phyloP scores from a whole-genome alignment of 1,284 basidiomycete species.

The Moniliophthora roreri region DNA sequence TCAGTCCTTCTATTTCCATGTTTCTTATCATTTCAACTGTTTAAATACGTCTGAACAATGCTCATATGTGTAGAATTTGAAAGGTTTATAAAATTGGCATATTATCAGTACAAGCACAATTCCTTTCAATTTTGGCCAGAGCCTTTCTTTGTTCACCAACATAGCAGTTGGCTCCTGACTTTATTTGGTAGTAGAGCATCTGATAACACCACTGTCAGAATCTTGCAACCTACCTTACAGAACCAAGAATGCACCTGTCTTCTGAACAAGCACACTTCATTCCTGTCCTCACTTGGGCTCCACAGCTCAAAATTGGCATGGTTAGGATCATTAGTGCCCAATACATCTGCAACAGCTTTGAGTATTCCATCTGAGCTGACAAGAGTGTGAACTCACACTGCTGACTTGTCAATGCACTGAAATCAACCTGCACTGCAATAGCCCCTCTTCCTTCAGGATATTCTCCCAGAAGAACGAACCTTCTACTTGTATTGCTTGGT shows the following conservation, averaged over 20 bases:
- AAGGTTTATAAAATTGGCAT: too few species aligned
- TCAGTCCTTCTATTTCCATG: too few species aligned
- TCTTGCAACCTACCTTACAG: too few species aligned
- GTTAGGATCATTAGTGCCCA: conserved; percentile 69
- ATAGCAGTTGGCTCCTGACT: conserved; percentile 78
- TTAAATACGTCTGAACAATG: too few species aligned
- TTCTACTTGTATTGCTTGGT: conserved; percentile 86
- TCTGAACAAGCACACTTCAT: conserved; percentile 85
- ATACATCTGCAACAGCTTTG: too few species aligned
- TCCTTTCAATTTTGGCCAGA: conserved; percentile 48
- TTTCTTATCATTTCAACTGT: too few species aligned
- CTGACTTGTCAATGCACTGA: conserved; percentile 71
- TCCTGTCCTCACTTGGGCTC: conserved; percentile 85
- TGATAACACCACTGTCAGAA: too few species aligned
- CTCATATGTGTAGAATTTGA: too few species aligned
- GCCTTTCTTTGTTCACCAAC: conserved; percentile 72
- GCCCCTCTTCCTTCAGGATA: conserved; percentile 49
- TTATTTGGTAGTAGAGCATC: conserved; percentile 86
- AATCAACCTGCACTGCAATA: conserved; percentile 88
- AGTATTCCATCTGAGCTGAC: too few species aligned
- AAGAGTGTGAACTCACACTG: conserved; percentile 63
- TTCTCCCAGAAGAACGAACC: conserved; percentile 86
- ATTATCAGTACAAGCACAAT: conserved; percentile 76
- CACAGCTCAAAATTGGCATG: conserved; percentile 94
- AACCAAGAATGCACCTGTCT: conserved; percentile 70